Conservation (phyloP, 23 red algal species). For the Cyanidiococcus yangmingshanensis region DNA sequence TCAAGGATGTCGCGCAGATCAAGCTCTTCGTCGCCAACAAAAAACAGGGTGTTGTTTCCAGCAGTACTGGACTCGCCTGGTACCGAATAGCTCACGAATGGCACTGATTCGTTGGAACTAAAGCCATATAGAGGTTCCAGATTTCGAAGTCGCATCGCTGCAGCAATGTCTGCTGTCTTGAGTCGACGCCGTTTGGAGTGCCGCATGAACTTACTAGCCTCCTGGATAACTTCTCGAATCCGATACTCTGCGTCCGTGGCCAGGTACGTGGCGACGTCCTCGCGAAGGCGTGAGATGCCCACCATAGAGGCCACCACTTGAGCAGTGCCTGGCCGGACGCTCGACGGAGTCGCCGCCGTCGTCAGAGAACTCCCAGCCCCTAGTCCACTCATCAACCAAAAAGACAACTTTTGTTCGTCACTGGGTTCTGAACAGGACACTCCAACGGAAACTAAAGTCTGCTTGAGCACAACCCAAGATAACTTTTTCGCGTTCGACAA, state of each 20-base stretch:
- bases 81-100: constrained; percentile 24
- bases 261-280: constrained; percentile 36
- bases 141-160: constrained; percentile 67
- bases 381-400: background rate
- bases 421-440: no score
- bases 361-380: background rate
- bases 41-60: constrained; percentile 40
- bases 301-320: background rate
- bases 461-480: no score
- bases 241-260: constrained; percentile 84
- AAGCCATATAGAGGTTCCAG: constrained; percentile 70
- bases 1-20: constrained; percentile 49
- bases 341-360: background rate
- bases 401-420: no score
- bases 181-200: constrained; percentile 68
- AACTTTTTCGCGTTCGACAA: no score
- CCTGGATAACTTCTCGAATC: constrained; percentile 80
- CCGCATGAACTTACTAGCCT: constrained; percentile 91
- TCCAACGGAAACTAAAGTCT: no score
- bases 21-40: constrained; percentile 47
- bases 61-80: background rate
- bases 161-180: constrained; percentile 42
- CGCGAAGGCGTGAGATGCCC: constrained; percentile 26
- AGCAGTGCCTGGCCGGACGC: background rate
- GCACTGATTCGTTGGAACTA: constrained; percentile 11